Percentiles rank a stretch among this genome's conserved stretches.
Conservation (phyloP, 371 early-diverging fungal species). For the Caulochytrium protostelioides region DNA sequence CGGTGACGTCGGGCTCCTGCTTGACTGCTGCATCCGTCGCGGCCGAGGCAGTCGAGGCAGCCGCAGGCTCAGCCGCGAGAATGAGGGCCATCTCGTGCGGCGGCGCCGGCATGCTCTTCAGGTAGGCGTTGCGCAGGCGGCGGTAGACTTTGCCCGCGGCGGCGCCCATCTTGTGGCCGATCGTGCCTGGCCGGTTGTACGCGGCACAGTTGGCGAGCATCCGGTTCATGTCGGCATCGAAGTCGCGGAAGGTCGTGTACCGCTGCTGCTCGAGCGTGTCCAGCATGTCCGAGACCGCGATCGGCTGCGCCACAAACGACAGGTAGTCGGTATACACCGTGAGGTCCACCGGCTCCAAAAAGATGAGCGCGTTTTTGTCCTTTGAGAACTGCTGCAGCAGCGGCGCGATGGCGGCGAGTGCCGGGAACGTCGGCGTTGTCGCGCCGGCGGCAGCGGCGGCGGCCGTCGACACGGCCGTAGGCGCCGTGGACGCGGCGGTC, state of each 20-base stretch:
- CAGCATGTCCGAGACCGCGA: constrained; percentile 76
- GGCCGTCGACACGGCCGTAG: not conserved
- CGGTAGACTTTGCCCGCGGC: not conserved
- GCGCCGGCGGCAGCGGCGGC: not conserved
- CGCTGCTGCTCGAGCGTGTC: constrained; percentile 44
- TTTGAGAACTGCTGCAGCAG: constrained; percentile 3
- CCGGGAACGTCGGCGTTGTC: not conserved
- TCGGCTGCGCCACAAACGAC: constrained; percentile 51
- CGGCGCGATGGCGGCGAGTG: not conserved
- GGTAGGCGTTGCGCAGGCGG: no score
- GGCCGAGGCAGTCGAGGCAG: no score
- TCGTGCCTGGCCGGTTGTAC: constrained; percentile 7
- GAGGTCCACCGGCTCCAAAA: constrained; percentile 6
- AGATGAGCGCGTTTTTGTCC: constrained; percentile 10
- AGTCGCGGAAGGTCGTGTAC: constrained; percentile 28
- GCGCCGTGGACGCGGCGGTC: constrained; percentile 4
- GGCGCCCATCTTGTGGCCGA: not conserved
- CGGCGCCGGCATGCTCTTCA: no score
- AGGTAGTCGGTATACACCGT: constrained; percentile 21
- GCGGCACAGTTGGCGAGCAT: constrained; percentile 74
- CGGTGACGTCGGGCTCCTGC: no score
- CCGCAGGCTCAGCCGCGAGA: no score
- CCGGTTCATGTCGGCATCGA: constrained; percentile 51
- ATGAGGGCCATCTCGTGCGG: no score
- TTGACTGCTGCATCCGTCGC: no score